These are phyloP conservation scores for Pyrus hybrid DNA, from an alignment of 331 rosid species.

Conservation along the genomic window DNA sequence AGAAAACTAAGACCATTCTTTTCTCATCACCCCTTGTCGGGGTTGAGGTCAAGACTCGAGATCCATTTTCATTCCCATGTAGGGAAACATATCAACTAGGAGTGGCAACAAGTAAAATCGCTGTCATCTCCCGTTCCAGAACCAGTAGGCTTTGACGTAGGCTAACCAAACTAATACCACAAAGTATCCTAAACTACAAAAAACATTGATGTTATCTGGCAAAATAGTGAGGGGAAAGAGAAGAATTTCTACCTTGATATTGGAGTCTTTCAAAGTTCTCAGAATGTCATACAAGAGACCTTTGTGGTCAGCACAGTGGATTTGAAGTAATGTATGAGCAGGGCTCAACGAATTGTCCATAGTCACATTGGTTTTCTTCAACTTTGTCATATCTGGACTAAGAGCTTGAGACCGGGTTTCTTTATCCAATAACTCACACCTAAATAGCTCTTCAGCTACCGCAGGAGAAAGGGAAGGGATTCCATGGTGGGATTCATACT, in stretches of 20 bases:
- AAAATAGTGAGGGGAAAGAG: neutral
- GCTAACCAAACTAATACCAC: neutral
- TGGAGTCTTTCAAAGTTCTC: constrained; percentile 74
- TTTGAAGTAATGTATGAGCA: constrained; percentile 64
- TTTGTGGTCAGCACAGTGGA: constrained; percentile 62
- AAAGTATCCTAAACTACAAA: neutral
- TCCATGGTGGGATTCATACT: constrained; percentile 44
- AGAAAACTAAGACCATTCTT: neutral
- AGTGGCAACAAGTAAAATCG: neutral
- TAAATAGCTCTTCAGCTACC: constrained; percentile 53
- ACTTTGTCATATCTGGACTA: constrained; percentile 55
- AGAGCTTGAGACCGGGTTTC: constrained; percentile 54
- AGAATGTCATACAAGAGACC: constrained; percentile 66
- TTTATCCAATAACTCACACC: constrained; percentile 37
- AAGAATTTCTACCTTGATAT: constrained; percentile 42
- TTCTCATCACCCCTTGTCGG: neutral
- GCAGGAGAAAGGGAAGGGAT: constrained; percentile 45
- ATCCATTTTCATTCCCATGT: neutral
- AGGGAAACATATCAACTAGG: neutral
- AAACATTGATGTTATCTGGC: neutral
- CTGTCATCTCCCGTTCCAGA: neutral
- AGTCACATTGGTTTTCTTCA: constrained; percentile 45
- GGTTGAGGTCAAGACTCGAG: neutral
- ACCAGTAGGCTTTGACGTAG: neutral
- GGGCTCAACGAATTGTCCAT: constrained; percentile 71